These are phyloP conservation scores for Vinca minor DNA, from an alignment of 257 asterid species.

Conservation along the genomic window DNA sequence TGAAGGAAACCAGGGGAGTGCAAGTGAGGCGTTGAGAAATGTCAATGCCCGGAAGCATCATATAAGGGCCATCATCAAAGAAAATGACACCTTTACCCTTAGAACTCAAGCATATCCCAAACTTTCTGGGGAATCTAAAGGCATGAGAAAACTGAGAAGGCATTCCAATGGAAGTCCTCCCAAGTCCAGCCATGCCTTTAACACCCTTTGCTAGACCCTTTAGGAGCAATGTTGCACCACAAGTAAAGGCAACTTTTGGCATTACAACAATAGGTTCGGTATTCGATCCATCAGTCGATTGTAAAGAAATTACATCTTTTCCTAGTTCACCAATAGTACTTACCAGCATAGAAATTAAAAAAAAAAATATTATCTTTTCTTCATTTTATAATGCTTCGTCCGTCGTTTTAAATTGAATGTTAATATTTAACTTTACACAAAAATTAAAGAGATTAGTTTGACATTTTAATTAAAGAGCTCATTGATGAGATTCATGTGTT, in stretches of 20 bases:
- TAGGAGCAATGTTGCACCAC: constrained; percentile 33
- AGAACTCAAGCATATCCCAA: constrained; percentile 12
- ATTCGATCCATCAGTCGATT: constrained; percentile 34
- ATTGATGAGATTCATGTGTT: too few relatives aligned
- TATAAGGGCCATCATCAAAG: constrained; percentile 50
- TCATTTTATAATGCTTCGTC: too few relatives aligned
- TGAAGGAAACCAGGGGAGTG: constrained; percentile 12
- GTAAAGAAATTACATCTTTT: constrained; percentile 30
- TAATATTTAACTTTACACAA: too few relatives aligned
- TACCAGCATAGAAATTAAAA: too few relatives aligned
- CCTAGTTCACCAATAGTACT: not conserved
- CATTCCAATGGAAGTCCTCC: constrained; percentile 5
- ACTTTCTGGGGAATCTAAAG: constrained; percentile 6
- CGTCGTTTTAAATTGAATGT: too few relatives aligned
- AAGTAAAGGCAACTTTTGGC: constrained; percentile 32
- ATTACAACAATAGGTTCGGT: constrained; percentile 25
- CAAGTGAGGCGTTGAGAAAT: constrained; percentile 12
- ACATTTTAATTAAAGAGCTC: too few relatives aligned
- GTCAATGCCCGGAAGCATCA: constrained; percentile 28
- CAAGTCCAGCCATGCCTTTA: constrained; percentile 19
- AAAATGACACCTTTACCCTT: constrained; percentile 6
- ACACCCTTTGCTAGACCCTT: constrained; percentile 19
- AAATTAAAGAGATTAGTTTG: too few relatives aligned
- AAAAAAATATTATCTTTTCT: too few relatives aligned
- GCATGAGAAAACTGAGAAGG: constrained; percentile 9